Conservation (phyloP, 2,329 filamentous ascomycete species). For the Diplodia intermedia region DNA sequence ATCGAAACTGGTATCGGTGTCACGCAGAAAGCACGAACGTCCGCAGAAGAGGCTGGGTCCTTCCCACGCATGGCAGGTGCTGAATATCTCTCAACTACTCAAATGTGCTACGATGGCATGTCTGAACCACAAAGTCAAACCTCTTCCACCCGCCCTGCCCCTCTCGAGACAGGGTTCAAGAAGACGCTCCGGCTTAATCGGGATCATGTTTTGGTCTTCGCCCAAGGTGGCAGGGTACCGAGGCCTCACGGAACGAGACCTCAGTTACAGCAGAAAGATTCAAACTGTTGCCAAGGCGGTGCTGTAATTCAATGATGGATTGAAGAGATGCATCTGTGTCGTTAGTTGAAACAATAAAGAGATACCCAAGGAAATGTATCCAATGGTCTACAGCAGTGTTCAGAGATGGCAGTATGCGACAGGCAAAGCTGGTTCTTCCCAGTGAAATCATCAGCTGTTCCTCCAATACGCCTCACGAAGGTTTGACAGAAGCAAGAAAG, state of each 20-base stretch:
- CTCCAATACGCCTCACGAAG: background rate
- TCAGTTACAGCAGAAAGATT: conserved; percentile 63
- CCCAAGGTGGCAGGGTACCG: conserved; percentile 80
- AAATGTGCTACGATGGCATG: conserved; percentile 54
- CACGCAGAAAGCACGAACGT: background rate
- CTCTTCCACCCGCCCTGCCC: conserved; percentile 81
- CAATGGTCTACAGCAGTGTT: background rate
- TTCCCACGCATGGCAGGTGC: too few relatives aligned
- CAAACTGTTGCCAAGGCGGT: conserved; percentile 62
- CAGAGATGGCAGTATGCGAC: background rate
- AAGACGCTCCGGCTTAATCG: conserved; percentile 99
- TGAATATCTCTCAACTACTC: background rate
- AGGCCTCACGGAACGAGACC: conserved; percentile 69
- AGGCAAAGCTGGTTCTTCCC: too few relatives aligned
- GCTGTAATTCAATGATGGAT: conserved; percentile 11
- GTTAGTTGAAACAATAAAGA: background rate
- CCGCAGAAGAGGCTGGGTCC: background rate
- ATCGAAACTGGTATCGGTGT: background rate
- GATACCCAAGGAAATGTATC: background rate
- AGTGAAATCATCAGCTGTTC: background rate
- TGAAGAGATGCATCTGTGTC: conserved; percentile 11
- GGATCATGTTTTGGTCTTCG: conserved; percentile 76
- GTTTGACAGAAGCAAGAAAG: background rate
- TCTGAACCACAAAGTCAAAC: conserved; percentile 96
- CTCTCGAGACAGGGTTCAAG: conserved; percentile 83